A percentile compares a stretch with the other conserved stretches of the same genome.
phyloP scores from a whole-genome alignment of 768 basidiomycete genomes.

The Suillus alpinus region DNA sequence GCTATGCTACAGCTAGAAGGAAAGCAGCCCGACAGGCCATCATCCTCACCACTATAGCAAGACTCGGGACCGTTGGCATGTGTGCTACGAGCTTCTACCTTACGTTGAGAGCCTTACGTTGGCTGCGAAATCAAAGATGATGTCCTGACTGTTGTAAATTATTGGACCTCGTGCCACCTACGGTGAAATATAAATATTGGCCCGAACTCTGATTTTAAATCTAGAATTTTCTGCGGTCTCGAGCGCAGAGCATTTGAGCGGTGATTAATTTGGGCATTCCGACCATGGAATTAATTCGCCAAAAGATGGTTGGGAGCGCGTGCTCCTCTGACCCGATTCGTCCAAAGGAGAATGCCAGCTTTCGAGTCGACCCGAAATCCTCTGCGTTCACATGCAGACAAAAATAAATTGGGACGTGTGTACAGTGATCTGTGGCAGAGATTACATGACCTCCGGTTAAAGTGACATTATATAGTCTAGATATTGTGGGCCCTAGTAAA shows the following conservation, averaged over 20 bases:
- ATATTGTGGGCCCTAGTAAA: slow-evolving; percentile 32
- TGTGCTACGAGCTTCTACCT: slow-evolving; percentile 42
- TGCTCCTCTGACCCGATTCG: slow-evolving; percentile 14
- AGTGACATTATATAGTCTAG: slow-evolving; percentile 34
- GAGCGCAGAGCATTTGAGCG: slow-evolving; percentile 24
- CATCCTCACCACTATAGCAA: slow-evolving; percentile 52
- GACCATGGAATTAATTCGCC: slow-evolving; percentile 33
- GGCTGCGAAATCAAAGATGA: slow-evolving; percentile 21
- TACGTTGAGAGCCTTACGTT: slow-evolving; percentile 16
- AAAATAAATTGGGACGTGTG: slow-evolving; percentile 30
- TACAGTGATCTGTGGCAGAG: slow-evolving; percentile 9
- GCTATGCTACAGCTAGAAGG: slow-evolving; percentile 76
- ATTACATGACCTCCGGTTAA: slow-evolving; percentile 17
- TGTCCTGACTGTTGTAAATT: slow-evolving; percentile 23
- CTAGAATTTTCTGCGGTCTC: slow-evolving; percentile 15
- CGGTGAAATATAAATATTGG: slow-evolving; percentile 21
- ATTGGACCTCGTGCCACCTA: slow-evolving; percentile 31
- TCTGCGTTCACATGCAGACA: slow-evolving; percentile 29
- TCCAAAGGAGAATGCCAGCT: slow-evolving; percentile 10
- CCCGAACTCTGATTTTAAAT: slow-evolving; percentile 20
- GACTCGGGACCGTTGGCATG: slow-evolving; percentile 44
- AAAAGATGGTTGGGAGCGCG: slow-evolving; percentile 17
- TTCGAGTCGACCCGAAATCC: slow-evolving; percentile 16
- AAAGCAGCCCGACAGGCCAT: slow-evolving; percentile 69
- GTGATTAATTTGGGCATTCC: slow-evolving; percentile 33